Conservation (phyloP, 78 protist genomes). For the Goniomonas avonlea region DNA sequence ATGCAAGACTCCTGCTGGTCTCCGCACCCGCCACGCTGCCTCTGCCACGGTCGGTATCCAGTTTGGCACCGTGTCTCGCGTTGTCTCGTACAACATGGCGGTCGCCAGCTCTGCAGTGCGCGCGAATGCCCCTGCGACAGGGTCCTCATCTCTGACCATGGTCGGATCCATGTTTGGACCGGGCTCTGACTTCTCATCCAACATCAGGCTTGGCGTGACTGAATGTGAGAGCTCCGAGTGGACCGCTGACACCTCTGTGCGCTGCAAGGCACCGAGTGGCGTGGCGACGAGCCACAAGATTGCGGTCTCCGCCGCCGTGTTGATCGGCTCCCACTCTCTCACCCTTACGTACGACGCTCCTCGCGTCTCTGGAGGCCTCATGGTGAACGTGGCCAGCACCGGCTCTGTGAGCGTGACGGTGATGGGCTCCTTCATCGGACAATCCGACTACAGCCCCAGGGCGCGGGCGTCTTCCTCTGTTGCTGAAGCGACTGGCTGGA, state of each 20-base stretch:
- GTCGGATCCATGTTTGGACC: not conserved
- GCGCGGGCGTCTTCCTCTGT: too few relatives aligned
- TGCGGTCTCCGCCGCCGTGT: too few relatives aligned
- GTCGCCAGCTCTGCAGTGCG: not conserved
- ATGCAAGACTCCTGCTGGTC: not conserved
- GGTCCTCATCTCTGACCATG: not conserved
- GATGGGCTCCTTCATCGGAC: too few relatives aligned
- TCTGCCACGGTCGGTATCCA: too few relatives aligned
- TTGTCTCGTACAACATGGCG: too few relatives aligned
- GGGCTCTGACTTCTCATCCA: not conserved
- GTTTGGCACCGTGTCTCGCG: too few relatives aligned
- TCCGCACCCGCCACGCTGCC: too few relatives aligned
- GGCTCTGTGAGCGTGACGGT: too few relatives aligned
- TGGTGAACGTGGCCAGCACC: not conserved
- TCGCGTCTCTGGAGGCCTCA: not conserved
- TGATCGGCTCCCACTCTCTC: too few relatives aligned
- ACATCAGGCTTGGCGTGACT: not conserved
- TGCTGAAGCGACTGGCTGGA: too few relatives aligned
- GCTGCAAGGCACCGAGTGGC: not conserved
- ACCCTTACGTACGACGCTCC: too few relatives aligned
- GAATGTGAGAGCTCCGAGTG: not conserved
- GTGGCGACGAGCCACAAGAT: not conserved
- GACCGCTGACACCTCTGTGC: conserved; percentile 2
- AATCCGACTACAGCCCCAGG: too few relatives aligned
- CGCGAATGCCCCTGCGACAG: not conserved